Evolutionary conservation across 2,329 filamentous ascomycete species (phyloP).

Genomic region (Apiospora saccharicola): DNA sequence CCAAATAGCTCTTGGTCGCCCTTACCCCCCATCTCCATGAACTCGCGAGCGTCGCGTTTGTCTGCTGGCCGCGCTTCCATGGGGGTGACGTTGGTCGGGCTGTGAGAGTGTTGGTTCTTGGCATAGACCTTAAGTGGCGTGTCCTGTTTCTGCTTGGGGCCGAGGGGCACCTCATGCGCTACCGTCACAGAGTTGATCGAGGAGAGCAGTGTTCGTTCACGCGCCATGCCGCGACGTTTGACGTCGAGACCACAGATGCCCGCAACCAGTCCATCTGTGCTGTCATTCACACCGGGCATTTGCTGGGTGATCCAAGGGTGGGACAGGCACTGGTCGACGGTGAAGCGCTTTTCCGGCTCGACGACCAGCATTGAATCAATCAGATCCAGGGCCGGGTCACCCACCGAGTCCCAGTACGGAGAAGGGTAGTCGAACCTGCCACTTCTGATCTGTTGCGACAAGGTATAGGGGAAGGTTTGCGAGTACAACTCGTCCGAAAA

Average conservation of each 20-base stretch:
- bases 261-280: constrained; percentile 91
- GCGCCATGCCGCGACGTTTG: constrained; percentile 76
- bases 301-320: constrained; percentile 87
- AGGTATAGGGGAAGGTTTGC: constrained; percentile 80
- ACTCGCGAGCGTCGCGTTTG: constrained; percentile 74
- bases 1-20: constrained; percentile 83
- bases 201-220: constrained; percentile 86
- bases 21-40: constrained; percentile 84
- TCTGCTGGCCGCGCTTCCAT: constrained; percentile 73
- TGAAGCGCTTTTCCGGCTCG: constrained; percentile 82
- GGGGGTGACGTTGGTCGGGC: constrained; percentile 48
- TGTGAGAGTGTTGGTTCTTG: constrained; percentile 68
- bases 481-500: constrained; percentile 93
- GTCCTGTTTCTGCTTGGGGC: constrained; percentile 64
- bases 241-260: constrained; percentile 85
- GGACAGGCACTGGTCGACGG: constrained; percentile 86
- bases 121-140: constrained; percentile 75
- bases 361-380: constrained; percentile 96
- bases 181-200: constrained; percentile 77
- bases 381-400: constrained; percentile 86
- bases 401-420: constrained; percentile 92
- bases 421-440: constrained; percentile 94
- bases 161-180: constrained; percentile 59
- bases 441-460: constrained; percentile 88
- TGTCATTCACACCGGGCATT: constrained; percentile 73